phyloP scores from a whole-genome alignment of 768 basidiomycete genomes.

The Trametes meyenii region DNA sequence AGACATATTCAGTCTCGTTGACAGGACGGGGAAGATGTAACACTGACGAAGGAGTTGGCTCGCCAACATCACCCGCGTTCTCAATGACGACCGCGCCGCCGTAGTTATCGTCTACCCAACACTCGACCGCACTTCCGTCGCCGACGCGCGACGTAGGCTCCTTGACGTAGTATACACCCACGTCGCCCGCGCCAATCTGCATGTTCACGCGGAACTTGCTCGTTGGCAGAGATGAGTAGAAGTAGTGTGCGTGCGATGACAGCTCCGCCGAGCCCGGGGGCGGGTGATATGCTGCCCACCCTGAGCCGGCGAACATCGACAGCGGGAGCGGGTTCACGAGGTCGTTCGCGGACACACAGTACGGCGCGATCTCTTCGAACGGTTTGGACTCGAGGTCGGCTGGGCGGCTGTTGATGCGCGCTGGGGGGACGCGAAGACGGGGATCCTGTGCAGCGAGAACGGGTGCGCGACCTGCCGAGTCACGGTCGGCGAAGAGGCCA shows the following conservation, averaged over 20 bases:
- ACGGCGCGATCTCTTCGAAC: slow-evolving; percentile 88
- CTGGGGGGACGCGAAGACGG: slow-evolving; percentile 63
- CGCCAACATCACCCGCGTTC: slow-evolving; percentile 70
- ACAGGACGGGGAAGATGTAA: slow-evolving; percentile 7
- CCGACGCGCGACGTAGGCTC: slow-evolving; percentile 63
- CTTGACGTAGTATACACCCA: slow-evolving; percentile 87
- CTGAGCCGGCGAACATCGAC: slow-evolving; percentile 89
- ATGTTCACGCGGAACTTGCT: slow-evolving; percentile 84
- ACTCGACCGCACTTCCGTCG: slow-evolving; percentile 72
- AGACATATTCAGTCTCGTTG: neutral
- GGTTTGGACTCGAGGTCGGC: slow-evolving; percentile 39
- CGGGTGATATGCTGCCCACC: slow-evolving; percentile 85
- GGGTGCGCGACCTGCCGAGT: slow-evolving; percentile 18
- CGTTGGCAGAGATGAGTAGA: slow-evolving; percentile 86
- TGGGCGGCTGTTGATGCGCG: slow-evolving; percentile 72
- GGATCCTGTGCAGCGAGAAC: slow-evolving; percentile 24
- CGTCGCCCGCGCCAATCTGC: slow-evolving; percentile 84
- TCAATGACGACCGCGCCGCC: slow-evolving; percentile 73
- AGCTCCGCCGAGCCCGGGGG: slow-evolving; percentile 44
- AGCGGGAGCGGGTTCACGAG: slow-evolving; percentile 96
- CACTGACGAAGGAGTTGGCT: slow-evolving; percentile 67
- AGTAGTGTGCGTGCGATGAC: slow-evolving; percentile 78
- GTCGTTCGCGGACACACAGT: slow-evolving; percentile 96
- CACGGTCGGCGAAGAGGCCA: slow-evolving; percentile 22
- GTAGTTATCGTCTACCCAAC: slow-evolving; percentile 98